These are phyloP conservation scores for Crucihimalaya himalaica DNA, from an alignment of 345 rosid genomes.

Conservation along the genomic window DNA sequence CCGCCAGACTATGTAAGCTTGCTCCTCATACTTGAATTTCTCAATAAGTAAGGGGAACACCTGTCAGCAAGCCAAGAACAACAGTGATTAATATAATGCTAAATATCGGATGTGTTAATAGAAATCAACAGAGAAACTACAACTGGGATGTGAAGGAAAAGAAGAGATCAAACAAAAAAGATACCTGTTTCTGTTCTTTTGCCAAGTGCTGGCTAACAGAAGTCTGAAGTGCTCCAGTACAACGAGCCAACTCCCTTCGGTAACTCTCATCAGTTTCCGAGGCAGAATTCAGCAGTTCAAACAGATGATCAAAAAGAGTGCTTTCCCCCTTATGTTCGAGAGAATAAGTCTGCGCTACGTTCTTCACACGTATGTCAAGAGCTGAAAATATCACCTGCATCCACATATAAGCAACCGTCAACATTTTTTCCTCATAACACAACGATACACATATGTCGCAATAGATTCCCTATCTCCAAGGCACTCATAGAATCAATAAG, in stretches of 20 bases:
- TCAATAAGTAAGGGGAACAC: slow-evolving; percentile 85
- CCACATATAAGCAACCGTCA: slow-evolving; percentile 30
- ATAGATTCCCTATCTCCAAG: neutral
- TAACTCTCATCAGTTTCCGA: slow-evolving; percentile 69
- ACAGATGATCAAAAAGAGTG: slow-evolving; percentile 79
- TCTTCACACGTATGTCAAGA: slow-evolving; percentile 94
- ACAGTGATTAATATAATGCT: neutral
- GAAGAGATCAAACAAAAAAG: neutral
- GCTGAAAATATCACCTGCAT: slow-evolving; percentile 93
- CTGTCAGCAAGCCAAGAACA: slow-evolving; percentile 39
- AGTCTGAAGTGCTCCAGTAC: slow-evolving; percentile 90
- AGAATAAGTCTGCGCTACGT: slow-evolving; percentile 89
- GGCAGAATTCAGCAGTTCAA: slow-evolving; percentile 61
- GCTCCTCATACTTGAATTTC: slow-evolving; percentile 81
- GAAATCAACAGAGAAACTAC: slow-evolving; percentile 22
- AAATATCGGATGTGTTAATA: neutral
- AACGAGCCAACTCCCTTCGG: slow-evolving; percentile 80
- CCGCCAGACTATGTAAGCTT: slow-evolving; percentile 87
- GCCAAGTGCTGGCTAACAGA: slow-evolving; percentile 93
- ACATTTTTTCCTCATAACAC: slow-evolving; percentile 19
- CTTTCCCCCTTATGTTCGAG: slow-evolving; percentile 95
- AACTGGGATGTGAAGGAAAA: slow-evolving; percentile 11
- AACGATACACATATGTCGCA: slow-evolving; percentile 7
- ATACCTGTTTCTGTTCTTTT: slow-evolving; percentile 96
- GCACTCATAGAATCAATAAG: slow-evolving; percentile 19